phyloP scores from a whole-genome alignment of 208 protist genomes.

The Crithidia expoeki region DNA sequence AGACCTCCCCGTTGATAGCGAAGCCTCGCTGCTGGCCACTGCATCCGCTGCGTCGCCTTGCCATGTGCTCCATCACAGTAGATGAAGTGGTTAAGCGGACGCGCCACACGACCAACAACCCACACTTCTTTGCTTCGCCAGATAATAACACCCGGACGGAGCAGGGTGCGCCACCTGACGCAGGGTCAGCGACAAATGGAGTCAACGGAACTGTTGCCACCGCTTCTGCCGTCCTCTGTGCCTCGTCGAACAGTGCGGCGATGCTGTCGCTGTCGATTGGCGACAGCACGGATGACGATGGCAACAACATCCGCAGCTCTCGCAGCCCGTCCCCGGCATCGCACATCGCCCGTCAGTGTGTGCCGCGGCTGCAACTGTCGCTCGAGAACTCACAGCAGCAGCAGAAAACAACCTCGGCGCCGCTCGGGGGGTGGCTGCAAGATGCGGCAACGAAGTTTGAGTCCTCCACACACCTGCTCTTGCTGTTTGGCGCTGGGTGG shows the following conservation, averaged over 20 bases:
- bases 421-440: constrained; percentile 33
- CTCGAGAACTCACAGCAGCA: background rate
- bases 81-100: constrained; percentile 24
- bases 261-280: constrained; percentile 20
- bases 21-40: constrained; percentile 16
- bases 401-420: background rate
- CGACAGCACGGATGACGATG: constrained; percentile 17
- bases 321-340: constrained; percentile 15
- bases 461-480: constrained; percentile 39
- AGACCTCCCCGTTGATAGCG: constrained; percentile 15
- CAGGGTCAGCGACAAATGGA: too few relatives aligned
- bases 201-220: background rate
- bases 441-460: constrained; percentile 24
- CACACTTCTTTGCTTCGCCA: background rate
- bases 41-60: constrained; percentile 27
- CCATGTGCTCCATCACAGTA: constrained; percentile 23
- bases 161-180: too few relatives aligned
- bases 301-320: background rate
- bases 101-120: constrained; percentile 4
- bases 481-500: constrained; percentile 73
- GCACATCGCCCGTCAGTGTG: background rate
- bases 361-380: constrained; percentile 3
- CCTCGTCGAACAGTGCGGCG: background rate
- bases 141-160: constrained; percentile 1
- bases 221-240: background rate